Evolutionary conservation across 2,329 filamentous ascomycete genomes (phyloP).

Genomic region (Grosmannia huntii): DNA sequence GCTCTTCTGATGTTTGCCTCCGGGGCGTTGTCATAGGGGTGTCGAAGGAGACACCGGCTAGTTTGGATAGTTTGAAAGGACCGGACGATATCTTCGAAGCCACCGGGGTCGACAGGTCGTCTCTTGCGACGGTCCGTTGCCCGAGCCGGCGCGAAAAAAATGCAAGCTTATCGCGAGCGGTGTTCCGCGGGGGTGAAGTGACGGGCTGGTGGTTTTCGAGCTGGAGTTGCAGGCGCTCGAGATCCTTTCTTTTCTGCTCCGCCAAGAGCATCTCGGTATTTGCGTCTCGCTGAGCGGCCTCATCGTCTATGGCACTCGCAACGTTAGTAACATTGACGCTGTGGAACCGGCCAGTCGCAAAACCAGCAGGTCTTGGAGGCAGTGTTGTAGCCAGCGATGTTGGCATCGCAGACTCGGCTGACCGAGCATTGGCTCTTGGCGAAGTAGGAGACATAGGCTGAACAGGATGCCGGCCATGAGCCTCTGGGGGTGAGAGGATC

Average conservation of each 20-base stretch:
- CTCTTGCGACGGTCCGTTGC: not conserved
- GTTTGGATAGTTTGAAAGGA: not conserved
- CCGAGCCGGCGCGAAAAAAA: slow-evolving; percentile 20
- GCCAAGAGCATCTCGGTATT: slow-evolving; percentile 35
- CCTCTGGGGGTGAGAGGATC: too few species aligned
- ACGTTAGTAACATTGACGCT: not conserved
- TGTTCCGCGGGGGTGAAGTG: slow-evolving; percentile 16
- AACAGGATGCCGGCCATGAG: too few species aligned
- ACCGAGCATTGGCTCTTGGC: too few species aligned
- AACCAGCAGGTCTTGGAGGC: not conserved
- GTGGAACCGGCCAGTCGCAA: not conserved
- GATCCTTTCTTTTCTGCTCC: slow-evolving; percentile 36
- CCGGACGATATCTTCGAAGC: not conserved
- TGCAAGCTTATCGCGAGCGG: slow-evolving; percentile 34
- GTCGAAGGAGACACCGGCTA: not conserved
- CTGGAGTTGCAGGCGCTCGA: slow-evolving; percentile 31
- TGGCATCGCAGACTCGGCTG: too few species aligned
- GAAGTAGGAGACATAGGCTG: too few species aligned
- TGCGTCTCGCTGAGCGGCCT: slow-evolving; percentile 29
- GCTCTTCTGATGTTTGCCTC: not conserved
- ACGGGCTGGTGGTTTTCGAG: slow-evolving; percentile 23
- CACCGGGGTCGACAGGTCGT: not conserved
- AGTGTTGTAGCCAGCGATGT: not conserved
- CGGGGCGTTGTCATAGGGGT: not conserved
- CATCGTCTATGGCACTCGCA: slow-evolving; percentile 18